Evolutionary conservation across 352 stramenopile genomes (phyloP).

Genomic region (Globisporangium recalcitrans): DNA sequence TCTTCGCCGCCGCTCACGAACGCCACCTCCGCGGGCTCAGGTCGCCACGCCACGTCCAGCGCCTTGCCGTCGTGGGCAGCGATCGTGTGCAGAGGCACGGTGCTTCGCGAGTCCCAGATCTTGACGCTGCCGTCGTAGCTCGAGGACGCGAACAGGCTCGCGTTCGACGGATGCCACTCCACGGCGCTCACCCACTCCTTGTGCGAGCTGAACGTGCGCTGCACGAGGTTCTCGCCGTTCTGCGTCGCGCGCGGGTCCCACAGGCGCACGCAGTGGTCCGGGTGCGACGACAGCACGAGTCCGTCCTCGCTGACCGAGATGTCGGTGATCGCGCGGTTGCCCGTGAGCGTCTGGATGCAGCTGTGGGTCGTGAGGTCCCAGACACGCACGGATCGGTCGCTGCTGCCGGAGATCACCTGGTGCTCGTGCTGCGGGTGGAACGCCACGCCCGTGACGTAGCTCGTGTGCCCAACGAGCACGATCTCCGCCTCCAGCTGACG

Average conservation of each 20-base stretch:
- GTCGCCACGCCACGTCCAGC: conserved; percentile 60
- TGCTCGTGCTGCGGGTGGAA: conserved; percentile 58
- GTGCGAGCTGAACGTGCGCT: conserved; percentile 81
- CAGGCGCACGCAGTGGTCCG: conserved; percentile 75
- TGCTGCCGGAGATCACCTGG: conserved; percentile 55
- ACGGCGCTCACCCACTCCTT: conserved; percentile 82
- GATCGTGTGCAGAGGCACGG: conserved; percentile 74
- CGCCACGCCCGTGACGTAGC: conserved; percentile 64
- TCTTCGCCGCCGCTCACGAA: conserved; percentile 81
- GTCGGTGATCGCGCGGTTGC: conserved; percentile 69
- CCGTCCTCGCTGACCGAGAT: conserved; percentile 61
- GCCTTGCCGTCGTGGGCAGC: conserved; percentile 70
- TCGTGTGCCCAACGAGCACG: conserved; percentile 75
- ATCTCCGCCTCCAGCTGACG: conserved; percentile 67
- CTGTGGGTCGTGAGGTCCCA: conserved; percentile 76
- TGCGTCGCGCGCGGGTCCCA: conserved; percentile 74
- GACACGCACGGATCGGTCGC: conserved; percentile 68
- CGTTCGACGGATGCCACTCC: conserved; percentile 52
- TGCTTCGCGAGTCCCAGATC: conserved; percentile 73
- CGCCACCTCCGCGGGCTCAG: conserved; percentile 25
- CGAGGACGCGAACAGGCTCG: conserved; percentile 66
- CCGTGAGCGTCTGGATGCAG: conserved; percentile 66
- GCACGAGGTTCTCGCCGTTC: conserved; percentile 63
- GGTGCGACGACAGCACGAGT: conserved; percentile 71
- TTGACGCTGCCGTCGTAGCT: conserved; percentile 78